Percentiles rank a stretch among this genome's conserved stretches.
Conservation (phyloP, 495 filamentous ascomycete species). For the Xylaria grammica region DNA sequence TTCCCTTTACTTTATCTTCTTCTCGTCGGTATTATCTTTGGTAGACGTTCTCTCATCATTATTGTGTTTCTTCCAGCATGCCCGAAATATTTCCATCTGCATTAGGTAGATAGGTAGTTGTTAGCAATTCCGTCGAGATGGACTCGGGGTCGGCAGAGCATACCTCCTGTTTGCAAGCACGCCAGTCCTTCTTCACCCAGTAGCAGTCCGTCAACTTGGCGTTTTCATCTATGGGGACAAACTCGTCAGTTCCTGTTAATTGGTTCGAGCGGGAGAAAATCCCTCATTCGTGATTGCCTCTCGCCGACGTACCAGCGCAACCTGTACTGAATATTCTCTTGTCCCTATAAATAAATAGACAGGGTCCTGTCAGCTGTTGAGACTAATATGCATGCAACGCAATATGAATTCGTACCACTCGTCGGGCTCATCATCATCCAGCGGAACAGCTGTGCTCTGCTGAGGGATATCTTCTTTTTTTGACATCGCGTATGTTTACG, state of each 20-base stretch:
- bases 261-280: neutral
- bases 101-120: conserved; percentile 25
- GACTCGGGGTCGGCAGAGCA: conserved; percentile 39
- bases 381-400: neutral
- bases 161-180: conserved; percentile 86
- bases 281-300: conserved; percentile 1
- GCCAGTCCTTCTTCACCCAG: conserved; percentile 96
- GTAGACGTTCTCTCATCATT: conserved; percentile 83
- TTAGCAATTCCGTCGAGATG: conserved; percentile 14
- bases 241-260: conserved; percentile 12
- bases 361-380: conserved; percentile 18
- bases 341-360: conserved; percentile 56
- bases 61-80: conserved; percentile 91
- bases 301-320: conserved; percentile 71
- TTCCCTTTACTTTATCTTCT: neutral
- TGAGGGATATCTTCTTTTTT: conserved; percentile 52
- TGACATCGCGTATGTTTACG: conserved; percentile 46
- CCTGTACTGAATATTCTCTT: conserved; percentile 98
- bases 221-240: conserved; percentile 73
- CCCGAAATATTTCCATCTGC: conserved; percentile 90
- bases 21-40: conserved; percentile 56
- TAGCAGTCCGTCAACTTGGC: conserved; percentile 92
- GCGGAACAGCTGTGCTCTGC: conserved; percentile 39
- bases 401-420: conserved; percentile 71
- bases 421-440: conserved; percentile 88